Conservation (phyloP, 768 basidiomycete genomes). For the Antrodiella citrinella region DNA sequence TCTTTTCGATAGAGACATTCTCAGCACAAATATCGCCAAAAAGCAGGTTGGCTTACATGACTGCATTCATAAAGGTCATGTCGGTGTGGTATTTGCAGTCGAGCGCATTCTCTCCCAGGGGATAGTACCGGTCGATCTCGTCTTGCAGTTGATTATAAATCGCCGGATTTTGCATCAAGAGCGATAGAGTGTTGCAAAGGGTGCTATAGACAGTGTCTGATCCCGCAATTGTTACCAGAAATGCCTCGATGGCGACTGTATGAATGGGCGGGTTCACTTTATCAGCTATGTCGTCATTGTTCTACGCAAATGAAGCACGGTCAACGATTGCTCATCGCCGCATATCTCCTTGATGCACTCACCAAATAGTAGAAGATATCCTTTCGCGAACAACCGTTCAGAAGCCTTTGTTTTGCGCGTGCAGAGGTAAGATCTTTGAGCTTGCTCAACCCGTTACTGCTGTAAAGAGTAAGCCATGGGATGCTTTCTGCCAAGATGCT, state of each 20-base stretch:
- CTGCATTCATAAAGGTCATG: slow-evolving; percentile 28
- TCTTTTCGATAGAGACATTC: slow-evolving; percentile 19
- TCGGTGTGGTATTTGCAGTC: slow-evolving; percentile 15
- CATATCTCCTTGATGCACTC: too few species aligned
- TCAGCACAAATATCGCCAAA: slow-evolving; percentile 30
- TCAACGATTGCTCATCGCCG: too few species aligned
- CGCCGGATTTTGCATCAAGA: slow-evolving; percentile 31
- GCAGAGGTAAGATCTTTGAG: neutral
- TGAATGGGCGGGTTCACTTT: slow-evolving; percentile 20
- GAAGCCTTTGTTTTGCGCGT: too few species aligned
- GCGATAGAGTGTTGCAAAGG: slow-evolving; percentile 31
- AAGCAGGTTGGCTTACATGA: slow-evolving; percentile 12
- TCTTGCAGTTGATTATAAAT: slow-evolving; percentile 28
- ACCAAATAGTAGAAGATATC: slow-evolving; percentile 40
- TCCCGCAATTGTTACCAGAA: slow-evolving; percentile 38
- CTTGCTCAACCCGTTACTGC: slow-evolving; percentile 1
- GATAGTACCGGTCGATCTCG: slow-evolving; percentile 32
- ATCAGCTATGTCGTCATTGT: slow-evolving; percentile 21
- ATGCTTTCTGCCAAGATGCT: too few species aligned
- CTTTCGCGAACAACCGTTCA: slow-evolving; percentile 14
- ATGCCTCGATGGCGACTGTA: slow-evolving; percentile 27
- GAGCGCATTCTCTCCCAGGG: slow-evolving; percentile 21
- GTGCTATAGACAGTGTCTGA: slow-evolving; percentile 39
- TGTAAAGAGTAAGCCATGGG: slow-evolving; percentile 11
- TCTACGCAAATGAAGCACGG: too few species aligned